Evolutionary conservation across 139 green algal genomes (phyloP).

Genomic region (Coccomyxa sp.): DNA sequence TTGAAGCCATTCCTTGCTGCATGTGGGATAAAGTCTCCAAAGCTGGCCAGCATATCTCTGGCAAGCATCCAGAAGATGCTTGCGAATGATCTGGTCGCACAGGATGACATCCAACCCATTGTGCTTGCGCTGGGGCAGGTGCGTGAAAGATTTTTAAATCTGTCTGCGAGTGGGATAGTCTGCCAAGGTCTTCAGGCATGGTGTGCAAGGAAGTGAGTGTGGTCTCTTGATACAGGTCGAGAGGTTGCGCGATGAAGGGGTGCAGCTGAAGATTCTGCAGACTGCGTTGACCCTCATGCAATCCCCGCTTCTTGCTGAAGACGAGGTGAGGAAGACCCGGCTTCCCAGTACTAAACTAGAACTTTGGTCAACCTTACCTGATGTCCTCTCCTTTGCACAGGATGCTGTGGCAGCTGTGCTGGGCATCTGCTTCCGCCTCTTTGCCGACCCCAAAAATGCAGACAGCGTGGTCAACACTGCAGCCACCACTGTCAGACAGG

Average conservation of each 20-base stretch:
- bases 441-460: slow-evolving; percentile 35
- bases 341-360: neutral
- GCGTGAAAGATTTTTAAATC: neutral
- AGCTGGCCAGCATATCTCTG: slow-evolving; percentile 60
- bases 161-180: neutral
- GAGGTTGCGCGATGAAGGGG: slow-evolving; percentile 60
- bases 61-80: slow-evolving; percentile 77
- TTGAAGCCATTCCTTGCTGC: slow-evolving; percentile 71
- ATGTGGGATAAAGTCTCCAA: slow-evolving; percentile 67
- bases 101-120: slow-evolving; percentile 42
- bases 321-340: slow-evolving; percentile 20
- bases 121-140: slow-evolving; percentile 59
- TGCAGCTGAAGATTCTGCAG: slow-evolving; percentile 83
- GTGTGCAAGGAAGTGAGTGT: neutral
- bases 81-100: slow-evolving; percentile 61
- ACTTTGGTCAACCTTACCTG: neutral
- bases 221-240: slow-evolving; percentile 36
- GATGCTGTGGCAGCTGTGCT: slow-evolving; percentile 54
- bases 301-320: slow-evolving; percentile 47
- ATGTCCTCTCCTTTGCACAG: slow-evolving; percentile 10
- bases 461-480: slow-evolving; percentile 68
- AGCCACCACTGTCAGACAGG: slow-evolving; percentile 72
- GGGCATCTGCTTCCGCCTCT: slow-evolving; percentile 52
- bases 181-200: neutral
- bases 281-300: slow-evolving; percentile 78